These are phyloP conservation scores for Kentomonas sorsogonicus DNA, from an alignment of 208 protist genomes.

Conservation along the genomic window DNA sequence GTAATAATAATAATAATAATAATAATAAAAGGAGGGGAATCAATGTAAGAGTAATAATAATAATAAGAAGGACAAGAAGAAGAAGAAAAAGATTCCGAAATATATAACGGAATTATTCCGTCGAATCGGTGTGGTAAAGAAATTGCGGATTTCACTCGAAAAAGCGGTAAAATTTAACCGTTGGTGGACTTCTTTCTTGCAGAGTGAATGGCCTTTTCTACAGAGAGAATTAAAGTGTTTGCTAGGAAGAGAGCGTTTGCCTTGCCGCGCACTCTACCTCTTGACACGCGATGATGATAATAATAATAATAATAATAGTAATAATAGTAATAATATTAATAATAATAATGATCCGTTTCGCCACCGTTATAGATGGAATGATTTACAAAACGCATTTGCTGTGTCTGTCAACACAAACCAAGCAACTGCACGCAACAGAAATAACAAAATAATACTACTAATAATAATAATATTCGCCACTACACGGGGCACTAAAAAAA, in stretches of 20 bases:
- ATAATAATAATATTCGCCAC: neutral
- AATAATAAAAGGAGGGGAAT: too few species aligned
- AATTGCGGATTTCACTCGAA: too few species aligned
- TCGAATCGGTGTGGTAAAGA: too few species aligned
- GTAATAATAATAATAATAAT: slow-evolving; percentile 10
- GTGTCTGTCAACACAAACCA: slow-evolving; percentile 1
- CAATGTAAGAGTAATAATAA: too few species aligned
- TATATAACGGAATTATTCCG: too few species aligned
- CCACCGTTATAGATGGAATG: neutral
- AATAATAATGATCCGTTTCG: neutral
- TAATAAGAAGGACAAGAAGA: too few species aligned
- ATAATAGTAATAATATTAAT: slow-evolving; percentile 1
- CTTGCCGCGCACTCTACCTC: neutral
- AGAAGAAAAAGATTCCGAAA: too few species aligned
- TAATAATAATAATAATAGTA: slow-evolving; percentile 2
- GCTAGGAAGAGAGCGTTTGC: neutral
- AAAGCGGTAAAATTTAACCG: too few species aligned
- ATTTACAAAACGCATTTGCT: neutral
- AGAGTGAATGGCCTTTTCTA: too few species aligned
- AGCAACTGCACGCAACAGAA: neutral
- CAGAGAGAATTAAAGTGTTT: too few species aligned
- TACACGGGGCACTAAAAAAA: neutral
- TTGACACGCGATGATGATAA: neutral
- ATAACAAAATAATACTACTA: neutral
- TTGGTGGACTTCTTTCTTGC: too few species aligned